A percentile compares a stretch with the other conserved stretches of the same genome.
These are phyloP conservation scores for Aspergillus thermomutatus DNA, from an alignment of 2,329 filamentous ascomycete species.

Conservation along the genomic window DNA sequence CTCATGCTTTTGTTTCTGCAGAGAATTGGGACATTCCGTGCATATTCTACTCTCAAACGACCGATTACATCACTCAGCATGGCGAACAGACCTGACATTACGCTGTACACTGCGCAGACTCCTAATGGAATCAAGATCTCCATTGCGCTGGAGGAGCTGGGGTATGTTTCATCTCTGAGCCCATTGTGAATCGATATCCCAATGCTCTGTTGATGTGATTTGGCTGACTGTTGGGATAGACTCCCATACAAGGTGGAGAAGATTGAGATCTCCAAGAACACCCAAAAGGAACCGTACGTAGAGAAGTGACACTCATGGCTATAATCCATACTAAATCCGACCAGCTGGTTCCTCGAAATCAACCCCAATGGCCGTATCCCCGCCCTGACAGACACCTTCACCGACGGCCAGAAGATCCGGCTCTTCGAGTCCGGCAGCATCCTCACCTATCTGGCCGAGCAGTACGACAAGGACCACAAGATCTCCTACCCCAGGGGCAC, in stretches of 20 bases:
- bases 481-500: conserved; percentile 72
- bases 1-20: neutral
- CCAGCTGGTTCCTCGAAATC: conserved; percentile 78
- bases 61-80: conserved; percentile 19
- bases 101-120: conserved; percentile 76
- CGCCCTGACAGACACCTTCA: conserved; percentile 75
- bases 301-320: neutral
- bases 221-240: conserved; percentile 18
- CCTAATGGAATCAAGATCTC: conserved; percentile 90
- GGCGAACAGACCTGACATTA: conserved; percentile 58
- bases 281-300: conserved; percentile 66
- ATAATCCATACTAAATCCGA: neutral
- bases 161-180: no score
- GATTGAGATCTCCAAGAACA: conserved; percentile 70
- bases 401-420: conserved; percentile 68
- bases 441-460: conserved; percentile 76
- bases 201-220: no score
- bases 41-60: neutral
- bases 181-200: no score
- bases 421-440: conserved; percentile 84
- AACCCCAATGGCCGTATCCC: conserved; percentile 93
- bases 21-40: neutral
- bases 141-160: conserved; percentile 81
- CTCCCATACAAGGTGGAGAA: conserved; percentile 73
- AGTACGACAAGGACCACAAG: conserved; percentile 78